Evolutionary conservation across 176 grass and related monocot genomes (phyloP), one percentile per base, ranked within the genome.

Genomic region (Melocanna baccifera): DNA sequence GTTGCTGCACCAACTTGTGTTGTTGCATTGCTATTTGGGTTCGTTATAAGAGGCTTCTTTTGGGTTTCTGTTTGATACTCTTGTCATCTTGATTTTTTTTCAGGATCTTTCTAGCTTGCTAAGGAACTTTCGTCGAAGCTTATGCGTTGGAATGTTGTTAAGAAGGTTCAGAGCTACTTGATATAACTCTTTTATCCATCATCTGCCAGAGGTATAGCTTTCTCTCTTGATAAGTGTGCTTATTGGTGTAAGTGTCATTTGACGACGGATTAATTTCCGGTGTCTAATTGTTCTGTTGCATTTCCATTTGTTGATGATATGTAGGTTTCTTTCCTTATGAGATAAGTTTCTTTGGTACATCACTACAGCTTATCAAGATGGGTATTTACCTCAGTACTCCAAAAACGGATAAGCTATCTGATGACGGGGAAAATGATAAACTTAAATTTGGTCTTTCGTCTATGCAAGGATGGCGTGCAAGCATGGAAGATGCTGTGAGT

Each of bases 391-490:
- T 98, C 68, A 98, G 93, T 45, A 92, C 89, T 65, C 96, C 96
- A 62, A 98, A 93, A 83, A 98, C 93, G 0, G 93, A 98, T 55
- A 98, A 95, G 34, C 30, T 92, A 77, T 95, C 96, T 41, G 96
- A 95, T 30, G 86, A 93, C 1, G 91, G 93, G 65, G 91, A 90
- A 84, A 98, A 92, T 69, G 85, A 88, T 50, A 83, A 68, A 75
- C 68, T 98, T 64, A 90, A 69, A 45, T 95, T 95, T 87, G 96
- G 96, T 62, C 85, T 98, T 85, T 98, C 96, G 37, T 95, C 89
- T 69, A 98, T 98, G 96, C 96, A 98, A 93, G 93, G 93, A 73
- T 98, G 96, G 96, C 96, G 93, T 84, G 87, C 93, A 85, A 98
- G 10, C 85, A 98, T 95, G 96, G 96, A 98, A 86, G 93, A 98